These are phyloP conservation scores for Coemansia aciculifera DNA, from an alignment of 192 early-diverging fungal species.

Conservation along the genomic window DNA sequence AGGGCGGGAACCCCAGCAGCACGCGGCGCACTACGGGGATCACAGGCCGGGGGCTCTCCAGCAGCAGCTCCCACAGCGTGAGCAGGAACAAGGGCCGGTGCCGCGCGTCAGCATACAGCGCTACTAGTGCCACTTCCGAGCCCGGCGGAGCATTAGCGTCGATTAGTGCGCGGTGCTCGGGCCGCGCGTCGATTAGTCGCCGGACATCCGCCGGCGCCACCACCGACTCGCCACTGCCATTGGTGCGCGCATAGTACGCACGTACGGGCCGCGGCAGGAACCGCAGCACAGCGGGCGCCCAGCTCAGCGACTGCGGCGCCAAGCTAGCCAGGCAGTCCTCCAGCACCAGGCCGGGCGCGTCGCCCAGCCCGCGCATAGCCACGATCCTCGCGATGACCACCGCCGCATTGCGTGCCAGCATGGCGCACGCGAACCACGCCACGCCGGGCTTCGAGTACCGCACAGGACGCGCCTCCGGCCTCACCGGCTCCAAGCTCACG, in stretches of 20 bases:
- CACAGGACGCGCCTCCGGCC: slow-evolving; percentile 13
- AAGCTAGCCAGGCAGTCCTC: slow-evolving; percentile 48
- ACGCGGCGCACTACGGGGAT: slow-evolving; percentile 61
- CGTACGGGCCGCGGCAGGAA: slow-evolving; percentile 42
- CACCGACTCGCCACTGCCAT: slow-evolving; percentile 11
- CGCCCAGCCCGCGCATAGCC: slow-evolving; percentile 49
- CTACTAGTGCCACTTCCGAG: slow-evolving; percentile 38
- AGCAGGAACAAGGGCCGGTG: slow-evolving; percentile 69
- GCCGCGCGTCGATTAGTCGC: slow-evolving; percentile 23
- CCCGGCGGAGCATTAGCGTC: slow-evolving; percentile 7
- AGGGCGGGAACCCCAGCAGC: slow-evolving; percentile 67
- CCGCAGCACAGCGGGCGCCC: slow-evolving; percentile 47
- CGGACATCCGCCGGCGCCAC: slow-evolving; percentile 24
- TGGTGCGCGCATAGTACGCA: slow-evolving; percentile 33
- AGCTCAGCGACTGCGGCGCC: slow-evolving; percentile 32
- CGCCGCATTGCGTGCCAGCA: slow-evolving; percentile 54
- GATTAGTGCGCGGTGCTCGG: slow-evolving; percentile 35
- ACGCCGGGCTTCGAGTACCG: slow-evolving; percentile 43
- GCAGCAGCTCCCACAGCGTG: slow-evolving; percentile 63
- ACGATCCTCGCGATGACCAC: slow-evolving; percentile 52
- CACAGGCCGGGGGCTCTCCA: slow-evolving; percentile 13
- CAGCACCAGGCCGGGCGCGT: slow-evolving; percentile 39
- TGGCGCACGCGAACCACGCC: slow-evolving; percentile 54
- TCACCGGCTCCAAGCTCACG: slow-evolving; percentile 36
- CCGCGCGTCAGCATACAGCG: slow-evolving; percentile 61